Evolutionary conservation across 768 basidiomycete genomes (phyloP).

Genomic region (Crassisporium funariophilum): DNA sequence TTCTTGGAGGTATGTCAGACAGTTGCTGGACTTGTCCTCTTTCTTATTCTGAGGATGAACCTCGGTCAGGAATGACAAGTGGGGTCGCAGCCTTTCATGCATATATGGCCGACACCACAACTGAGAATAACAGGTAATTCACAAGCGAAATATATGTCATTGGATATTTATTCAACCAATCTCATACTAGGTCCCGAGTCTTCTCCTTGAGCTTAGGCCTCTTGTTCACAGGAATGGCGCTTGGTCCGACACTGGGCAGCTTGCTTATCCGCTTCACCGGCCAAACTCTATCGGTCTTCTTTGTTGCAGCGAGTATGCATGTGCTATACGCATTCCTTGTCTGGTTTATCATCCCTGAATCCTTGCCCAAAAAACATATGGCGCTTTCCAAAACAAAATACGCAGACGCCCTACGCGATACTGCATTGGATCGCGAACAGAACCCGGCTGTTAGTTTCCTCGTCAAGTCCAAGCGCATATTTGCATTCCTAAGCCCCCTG

Average conservation of each 20-base stretch:
- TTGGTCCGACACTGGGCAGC: conserved; percentile 76
- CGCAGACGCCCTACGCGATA: conserved; percentile 29
- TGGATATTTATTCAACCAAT: conserved; percentile 1
- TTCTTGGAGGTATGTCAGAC: conserved; percentile 61
- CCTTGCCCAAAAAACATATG: conserved; percentile 59
- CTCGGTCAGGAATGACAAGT: conserved; percentile 48
- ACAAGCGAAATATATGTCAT: neutral
- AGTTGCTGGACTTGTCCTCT: neutral
- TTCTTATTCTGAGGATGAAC: conserved; percentile 8
- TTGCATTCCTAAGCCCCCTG: conserved; percentile 74
- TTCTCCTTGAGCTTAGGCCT: conserved; percentile 72
- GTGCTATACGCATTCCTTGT: conserved; percentile 48
- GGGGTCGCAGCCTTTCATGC: conserved; percentile 57
- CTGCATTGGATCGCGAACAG: conserved; percentile 15
- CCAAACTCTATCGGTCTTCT: conserved; percentile 68
- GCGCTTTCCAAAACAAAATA: conserved; percentile 38
- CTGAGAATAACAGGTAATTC: conserved; percentile 51
- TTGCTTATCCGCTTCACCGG: conserved; percentile 61
- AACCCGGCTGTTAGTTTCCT: conserved; percentile 26
- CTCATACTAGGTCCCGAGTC: conserved; percentile 51
- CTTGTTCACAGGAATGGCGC: conserved; percentile 69
- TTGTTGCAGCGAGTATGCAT: conserved; percentile 56
- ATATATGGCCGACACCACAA: conserved; percentile 71
- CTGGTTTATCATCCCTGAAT: conserved; percentile 76
- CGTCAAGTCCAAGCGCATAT: conserved; percentile 45